Percentiles rank a stretch among this genome's conserved stretches.
phyloP scores from a whole-genome alignment of 306 rosid genomes.

The Notholithocarpus densiflorus region DNA sequence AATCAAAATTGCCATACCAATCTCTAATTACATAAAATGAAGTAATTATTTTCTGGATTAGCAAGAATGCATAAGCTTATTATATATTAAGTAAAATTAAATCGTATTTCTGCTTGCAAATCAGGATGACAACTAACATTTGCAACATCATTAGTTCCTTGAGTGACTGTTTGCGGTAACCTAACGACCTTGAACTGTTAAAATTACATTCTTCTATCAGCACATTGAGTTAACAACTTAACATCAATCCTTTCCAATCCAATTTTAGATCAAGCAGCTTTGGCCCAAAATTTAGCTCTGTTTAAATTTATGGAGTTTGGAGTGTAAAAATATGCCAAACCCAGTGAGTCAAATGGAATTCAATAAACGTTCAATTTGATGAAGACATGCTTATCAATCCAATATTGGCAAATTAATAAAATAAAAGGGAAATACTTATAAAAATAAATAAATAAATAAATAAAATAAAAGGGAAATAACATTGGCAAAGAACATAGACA shows the following conservation, averaged over 20 bases:
- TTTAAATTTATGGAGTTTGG: neutral
- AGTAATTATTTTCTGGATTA: neutral
- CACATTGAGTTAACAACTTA: neutral
- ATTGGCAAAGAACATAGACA: slow-evolving; percentile 21
- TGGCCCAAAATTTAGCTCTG: neutral
- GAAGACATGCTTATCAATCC: neutral
- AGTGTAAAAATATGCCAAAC: neutral
- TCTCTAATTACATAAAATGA: neutral
- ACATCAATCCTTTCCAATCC: neutral
- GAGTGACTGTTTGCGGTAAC: neutral
- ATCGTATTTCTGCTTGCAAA: neutral
- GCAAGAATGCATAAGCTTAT: neutral
- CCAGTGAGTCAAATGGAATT: neutral
- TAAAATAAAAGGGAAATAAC: slow-evolving; percentile 5
- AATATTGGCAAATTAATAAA: slow-evolving; percentile 1
- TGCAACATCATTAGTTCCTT: neutral
- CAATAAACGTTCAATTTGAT: neutral
- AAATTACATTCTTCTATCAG: neutral
- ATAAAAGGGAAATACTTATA: slow-evolving; percentile 5
- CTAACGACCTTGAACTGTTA: neutral
- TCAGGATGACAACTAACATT: neutral
- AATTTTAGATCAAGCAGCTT: neutral
- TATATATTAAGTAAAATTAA: neutral
- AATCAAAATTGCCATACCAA: neutral
- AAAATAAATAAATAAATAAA: too few relatives aligned